phyloP scores from a whole-genome alignment of 2,329 filamentous ascomycete species.

The Akanthomyces uredinophilus region DNA sequence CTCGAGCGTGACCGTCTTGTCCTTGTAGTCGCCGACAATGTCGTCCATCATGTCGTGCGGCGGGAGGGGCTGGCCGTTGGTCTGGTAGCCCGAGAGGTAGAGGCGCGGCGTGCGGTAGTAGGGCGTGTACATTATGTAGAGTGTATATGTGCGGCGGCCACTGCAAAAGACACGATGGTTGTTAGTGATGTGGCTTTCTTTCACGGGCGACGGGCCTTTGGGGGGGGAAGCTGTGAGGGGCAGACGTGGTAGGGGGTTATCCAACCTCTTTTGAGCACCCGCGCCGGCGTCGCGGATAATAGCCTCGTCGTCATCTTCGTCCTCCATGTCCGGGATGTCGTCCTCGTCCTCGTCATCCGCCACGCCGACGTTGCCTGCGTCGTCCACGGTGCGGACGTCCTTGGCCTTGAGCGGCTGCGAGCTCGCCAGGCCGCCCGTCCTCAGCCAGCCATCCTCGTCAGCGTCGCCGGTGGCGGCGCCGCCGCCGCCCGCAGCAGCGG shows the following conservation, averaged over 20 bases:
- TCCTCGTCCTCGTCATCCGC: slow-evolving; percentile 59
- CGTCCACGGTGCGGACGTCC: slow-evolving; percentile 84
- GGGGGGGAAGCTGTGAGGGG: too few species aligned
- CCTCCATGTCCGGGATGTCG: slow-evolving; percentile 97
- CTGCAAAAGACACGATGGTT: slow-evolving; percentile 37
- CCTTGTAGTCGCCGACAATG: slow-evolving; percentile 92
- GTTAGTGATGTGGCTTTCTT: too few species aligned
- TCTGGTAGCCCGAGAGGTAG: slow-evolving; percentile 86
- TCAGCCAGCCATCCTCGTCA: slow-evolving; percentile 85
- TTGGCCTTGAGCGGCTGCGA: slow-evolving; percentile 70
- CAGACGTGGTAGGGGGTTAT: background rate
- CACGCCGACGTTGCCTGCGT: slow-evolving; percentile 80
- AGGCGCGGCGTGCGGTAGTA: slow-evolving; percentile 95
- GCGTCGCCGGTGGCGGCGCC: slow-evolving; percentile 42
- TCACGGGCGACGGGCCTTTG: too few species aligned
- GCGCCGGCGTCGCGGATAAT: slow-evolving; percentile 74
- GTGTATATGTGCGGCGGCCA: slow-evolving; percentile 85
- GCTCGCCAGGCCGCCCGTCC: slow-evolving; percentile 74
- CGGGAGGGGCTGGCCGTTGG: slow-evolving; percentile 72
- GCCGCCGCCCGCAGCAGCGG: slow-evolving; percentile 31
- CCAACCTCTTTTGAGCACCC: slow-evolving; percentile 43
- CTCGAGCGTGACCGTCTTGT: slow-evolving; percentile 97
- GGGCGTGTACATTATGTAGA: slow-evolving; percentile 96
- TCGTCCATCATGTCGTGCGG: slow-evolving; percentile 93
- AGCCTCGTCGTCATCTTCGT: slow-evolving; percentile 93